Evolutionary conservation across 805 yeast species (phyloP).

Genomic region (Hagleromyces aurorensis): DNA sequence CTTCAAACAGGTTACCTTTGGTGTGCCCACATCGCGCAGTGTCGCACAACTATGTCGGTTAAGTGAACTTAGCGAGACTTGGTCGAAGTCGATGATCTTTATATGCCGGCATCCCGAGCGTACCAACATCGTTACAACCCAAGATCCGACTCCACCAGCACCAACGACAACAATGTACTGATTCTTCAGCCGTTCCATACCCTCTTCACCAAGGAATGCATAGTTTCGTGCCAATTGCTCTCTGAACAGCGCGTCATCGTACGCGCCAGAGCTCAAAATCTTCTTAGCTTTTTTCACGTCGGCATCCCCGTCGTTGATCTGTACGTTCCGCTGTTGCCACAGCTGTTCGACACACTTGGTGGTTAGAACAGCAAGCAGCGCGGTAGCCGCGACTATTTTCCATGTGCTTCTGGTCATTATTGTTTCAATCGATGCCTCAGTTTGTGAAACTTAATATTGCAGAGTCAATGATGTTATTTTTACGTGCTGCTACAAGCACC

Average conservation of each 20-base stretch:
- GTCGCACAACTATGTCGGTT: slow-evolving; percentile 94
- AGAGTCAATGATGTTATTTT: too few relatives aligned
- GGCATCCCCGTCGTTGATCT: not conserved
- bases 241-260: slow-evolving; percentile 65
- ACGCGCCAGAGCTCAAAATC: slow-evolving; percentile 11
- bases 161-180: slow-evolving; percentile 78
- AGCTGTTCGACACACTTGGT: slow-evolving; percentile 27
- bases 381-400: slow-evolving; percentile 28
- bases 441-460: too few relatives aligned
- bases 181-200: slow-evolving; percentile 62
- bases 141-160: slow-evolving; percentile 98
- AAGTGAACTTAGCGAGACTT: slow-evolving; percentile 83
- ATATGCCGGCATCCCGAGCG: slow-evolving; percentile 82
- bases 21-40: slow-evolving; percentile 82
- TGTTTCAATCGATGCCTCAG: too few relatives aligned
- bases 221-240: slow-evolving; percentile 93
- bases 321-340: slow-evolving; percentile 16
- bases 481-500: too few relatives aligned
- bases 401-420: slow-evolving; percentile 14
- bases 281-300: slow-evolving; percentile 3
- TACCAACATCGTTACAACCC: slow-evolving; percentile 86
- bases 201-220: slow-evolving; percentile 84
- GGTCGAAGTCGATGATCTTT: slow-evolving; percentile 89
- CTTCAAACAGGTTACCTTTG: slow-evolving; percentile 78
- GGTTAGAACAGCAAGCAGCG: slow-evolving; percentile 27